These are phyloP conservation scores for Blastobotrys attinorum DNA, from an alignment of 805 yeast genomes.

Conservation along the genomic window DNA sequence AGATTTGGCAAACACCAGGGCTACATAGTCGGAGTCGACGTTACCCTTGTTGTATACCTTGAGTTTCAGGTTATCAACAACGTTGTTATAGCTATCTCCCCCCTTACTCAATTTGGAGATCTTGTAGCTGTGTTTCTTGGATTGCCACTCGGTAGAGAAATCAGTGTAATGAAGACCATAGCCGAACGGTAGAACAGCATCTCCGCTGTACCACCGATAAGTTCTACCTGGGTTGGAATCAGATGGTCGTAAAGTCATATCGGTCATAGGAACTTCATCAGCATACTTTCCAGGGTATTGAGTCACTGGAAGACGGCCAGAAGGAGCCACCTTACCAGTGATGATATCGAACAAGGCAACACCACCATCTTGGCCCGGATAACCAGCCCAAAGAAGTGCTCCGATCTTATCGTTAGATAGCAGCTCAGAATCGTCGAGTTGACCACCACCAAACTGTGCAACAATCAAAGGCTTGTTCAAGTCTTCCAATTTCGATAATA, in stretches of 20 bases:
- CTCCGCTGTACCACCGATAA: slow-evolving; percentile 9
- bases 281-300: slow-evolving; percentile 11
- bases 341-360: slow-evolving; percentile 8
- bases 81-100: not conserved
- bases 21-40: slow-evolving; percentile 7
- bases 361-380: slow-evolving; percentile 13
- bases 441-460: slow-evolving; percentile 13
- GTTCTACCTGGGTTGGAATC: slow-evolving; percentile 11
- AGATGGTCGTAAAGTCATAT: slow-evolving; percentile 10
- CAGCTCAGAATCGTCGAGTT: slow-evolving; percentile 8
- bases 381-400: slow-evolving; percentile 11
- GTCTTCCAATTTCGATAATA: slow-evolving; percentile 2
- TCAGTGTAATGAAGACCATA: slow-evolving; percentile 11
- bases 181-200: slow-evolving; percentile 10
- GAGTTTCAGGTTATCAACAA: not conserved
- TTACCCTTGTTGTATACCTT: slow-evolving; percentile 7
- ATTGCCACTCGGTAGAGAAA: slow-evolving; percentile 1
- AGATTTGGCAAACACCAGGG: slow-evolving; percentile 6
- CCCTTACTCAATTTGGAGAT: slow-evolving; percentile 3
- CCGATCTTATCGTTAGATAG: slow-evolving; percentile 4
- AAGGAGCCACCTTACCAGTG: slow-evolving; percentile 8
- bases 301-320: slow-evolving; percentile 10
- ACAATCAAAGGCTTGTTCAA: slow-evolving; percentile 8
- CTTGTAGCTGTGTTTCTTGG: slow-evolving; percentile 1
- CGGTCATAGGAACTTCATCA: slow-evolving; percentile 9